Evolutionary conservation across 805 yeast species (phyloP).

Genomic region (Schwanniomyces sp.): DNA sequence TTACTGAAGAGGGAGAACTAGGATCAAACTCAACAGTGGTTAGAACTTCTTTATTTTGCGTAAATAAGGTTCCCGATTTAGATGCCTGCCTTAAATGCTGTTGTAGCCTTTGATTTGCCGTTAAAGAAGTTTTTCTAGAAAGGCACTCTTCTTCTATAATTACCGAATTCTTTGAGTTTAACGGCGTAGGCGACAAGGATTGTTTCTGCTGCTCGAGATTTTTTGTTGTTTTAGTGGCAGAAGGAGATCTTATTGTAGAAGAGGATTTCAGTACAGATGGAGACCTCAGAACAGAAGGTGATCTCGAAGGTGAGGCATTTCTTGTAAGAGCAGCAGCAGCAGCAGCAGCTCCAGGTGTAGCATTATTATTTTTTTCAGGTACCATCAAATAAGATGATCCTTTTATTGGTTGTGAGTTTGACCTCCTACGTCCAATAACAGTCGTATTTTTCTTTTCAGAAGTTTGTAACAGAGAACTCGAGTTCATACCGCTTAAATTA

Average conservation of each 20-base stretch:
- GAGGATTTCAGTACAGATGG: constrained; percentile 2
- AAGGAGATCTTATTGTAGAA: neutral
- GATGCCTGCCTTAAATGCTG: constrained; percentile 39
- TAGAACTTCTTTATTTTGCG: constrained; percentile 37
- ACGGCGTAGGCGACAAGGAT: constrained; percentile 12
- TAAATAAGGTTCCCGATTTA: constrained; percentile 33
- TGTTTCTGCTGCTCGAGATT: constrained; percentile 12
- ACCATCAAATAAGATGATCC: neutral
- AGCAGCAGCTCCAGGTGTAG: constrained; percentile 36
- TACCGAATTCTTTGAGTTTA: constrained; percentile 13
- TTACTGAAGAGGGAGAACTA: constrained; percentile 25
- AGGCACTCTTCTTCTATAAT: constrained; percentile 18
- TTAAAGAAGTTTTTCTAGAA: constrained; percentile 14
- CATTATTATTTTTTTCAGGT: constrained; percentile 6
- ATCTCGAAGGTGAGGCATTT: constrained; percentile 5
- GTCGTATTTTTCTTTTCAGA: constrained; percentile 7
- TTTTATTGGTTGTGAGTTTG: constrained; percentile 35
- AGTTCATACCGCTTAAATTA: constrained; percentile 15
- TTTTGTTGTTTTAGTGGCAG: constrained; percentile 9
- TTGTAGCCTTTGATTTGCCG: constrained; percentile 41
- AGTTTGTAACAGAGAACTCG: constrained; percentile 1
- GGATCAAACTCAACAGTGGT: constrained; percentile 42
- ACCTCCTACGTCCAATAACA: constrained; percentile 26
- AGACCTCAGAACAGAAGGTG: constrained; percentile 15
- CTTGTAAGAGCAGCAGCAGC: constrained; percentile 19